These are phyloP conservation scores for Comarum palustre DNA, from an alignment of 306 rosid genomes.

Conservation along the genomic window DNA sequence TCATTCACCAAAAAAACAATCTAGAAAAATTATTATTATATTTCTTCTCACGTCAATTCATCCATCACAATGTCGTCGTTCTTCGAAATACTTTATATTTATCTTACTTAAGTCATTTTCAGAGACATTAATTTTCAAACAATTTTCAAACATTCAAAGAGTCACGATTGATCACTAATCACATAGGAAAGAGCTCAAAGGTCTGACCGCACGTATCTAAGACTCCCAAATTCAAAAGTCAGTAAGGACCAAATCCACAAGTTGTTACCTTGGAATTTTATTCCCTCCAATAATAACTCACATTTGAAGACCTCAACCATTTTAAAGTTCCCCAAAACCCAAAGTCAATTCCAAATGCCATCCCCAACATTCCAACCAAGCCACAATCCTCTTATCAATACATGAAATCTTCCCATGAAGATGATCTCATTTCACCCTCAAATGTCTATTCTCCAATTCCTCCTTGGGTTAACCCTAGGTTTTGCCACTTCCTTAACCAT, in stretches of 20 bases:
- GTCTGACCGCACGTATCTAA: neutral
- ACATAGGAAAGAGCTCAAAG: neutral
- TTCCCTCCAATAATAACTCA: slow-evolving; percentile 11
- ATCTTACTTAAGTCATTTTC: neutral
- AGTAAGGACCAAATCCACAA: neutral
- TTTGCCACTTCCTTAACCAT: neutral
- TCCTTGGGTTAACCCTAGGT: neutral
- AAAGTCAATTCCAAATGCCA: neutral
- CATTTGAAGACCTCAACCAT: neutral
- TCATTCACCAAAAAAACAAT: too few relatives aligned
- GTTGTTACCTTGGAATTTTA: neutral
- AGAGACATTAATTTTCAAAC: neutral
- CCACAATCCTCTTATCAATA: neutral
- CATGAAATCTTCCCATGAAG: neutral
- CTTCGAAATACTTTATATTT: too few relatives aligned
- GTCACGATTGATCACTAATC: neutral
- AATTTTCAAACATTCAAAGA: neutral
- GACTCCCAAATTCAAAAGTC: neutral
- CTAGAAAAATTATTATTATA: too few relatives aligned
- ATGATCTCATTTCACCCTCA: neutral
- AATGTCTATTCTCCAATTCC: neutral
- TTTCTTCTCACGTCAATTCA: too few relatives aligned
- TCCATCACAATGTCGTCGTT: too few relatives aligned
- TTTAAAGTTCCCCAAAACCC: neutral
- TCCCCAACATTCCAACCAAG: neutral